phyloP scores from a whole-genome alignment of 108 stramenopile genomes.

The Skeletonema grethae region DNA sequence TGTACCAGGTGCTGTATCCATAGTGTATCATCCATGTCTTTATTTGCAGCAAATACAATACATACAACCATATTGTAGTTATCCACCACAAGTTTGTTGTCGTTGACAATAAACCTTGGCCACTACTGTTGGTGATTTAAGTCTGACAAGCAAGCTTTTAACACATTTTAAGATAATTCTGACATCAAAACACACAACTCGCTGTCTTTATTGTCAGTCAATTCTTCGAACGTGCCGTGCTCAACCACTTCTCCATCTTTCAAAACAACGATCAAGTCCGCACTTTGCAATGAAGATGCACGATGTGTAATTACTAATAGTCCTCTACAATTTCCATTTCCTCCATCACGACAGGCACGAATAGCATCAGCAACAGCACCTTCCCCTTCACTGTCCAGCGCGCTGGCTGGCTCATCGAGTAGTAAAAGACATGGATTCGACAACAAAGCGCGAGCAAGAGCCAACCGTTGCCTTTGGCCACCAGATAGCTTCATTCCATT shows the following conservation, averaged over 20 bases:
- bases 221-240: constrained; percentile 52
- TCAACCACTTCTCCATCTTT: constrained; percentile 69
- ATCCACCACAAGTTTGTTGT: no score
- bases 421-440: constrained; percentile 85
- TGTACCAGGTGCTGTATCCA: no score
- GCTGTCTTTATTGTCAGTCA: constrained; percentile 47
- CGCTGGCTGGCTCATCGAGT: constrained; percentile 89
- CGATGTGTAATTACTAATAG: constrained; percentile 80
- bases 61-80: no score
- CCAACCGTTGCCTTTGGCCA: constrained; percentile 92
- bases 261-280: constrained; percentile 71
- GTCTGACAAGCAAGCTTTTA: background rate
- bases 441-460: constrained; percentile 94
- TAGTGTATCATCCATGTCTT: no score
- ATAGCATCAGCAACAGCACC: constrained; percentile 71
- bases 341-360: constrained; percentile 57
- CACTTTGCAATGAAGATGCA: constrained; percentile 63
- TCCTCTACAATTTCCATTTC: constrained; percentile 29
- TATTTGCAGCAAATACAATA: no score
- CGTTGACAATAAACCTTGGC: no score
- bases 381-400: constrained; percentile 81
- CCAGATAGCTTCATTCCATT: constrained; percentile 91
- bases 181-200: constrained; percentile 68
- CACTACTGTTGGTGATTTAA: background rate
- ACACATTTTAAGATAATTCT: constrained; percentile 35